These are phyloP conservation scores for Saxophila tyrrhenica DNA, from an alignment of 495 filamentous ascomycete genomes.

Conservation along the genomic window DNA sequence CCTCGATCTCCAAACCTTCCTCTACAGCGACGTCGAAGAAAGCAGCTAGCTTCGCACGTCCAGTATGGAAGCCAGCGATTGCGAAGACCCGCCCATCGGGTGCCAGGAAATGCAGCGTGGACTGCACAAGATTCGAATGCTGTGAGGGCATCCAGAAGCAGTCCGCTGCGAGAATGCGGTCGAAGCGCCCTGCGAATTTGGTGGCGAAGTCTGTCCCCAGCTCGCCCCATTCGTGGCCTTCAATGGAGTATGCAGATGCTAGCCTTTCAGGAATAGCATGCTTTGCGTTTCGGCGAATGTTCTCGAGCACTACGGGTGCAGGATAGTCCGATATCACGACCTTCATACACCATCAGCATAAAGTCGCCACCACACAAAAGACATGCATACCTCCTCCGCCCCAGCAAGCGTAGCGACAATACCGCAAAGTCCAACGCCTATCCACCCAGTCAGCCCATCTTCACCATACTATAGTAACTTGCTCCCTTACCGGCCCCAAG, in stretches of 20 bases:
- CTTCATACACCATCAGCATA: conserved; percentile 1
- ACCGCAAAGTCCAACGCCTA: conserved; percentile 65
- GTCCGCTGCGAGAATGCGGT: conserved; percentile 66
- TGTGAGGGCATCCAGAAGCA: conserved; percentile 78
- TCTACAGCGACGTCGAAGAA: conserved; percentile 55
- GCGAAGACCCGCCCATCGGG: conserved; percentile 48
- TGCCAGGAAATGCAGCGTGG: conserved; percentile 61
- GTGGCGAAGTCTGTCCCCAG: conserved; percentile 41
- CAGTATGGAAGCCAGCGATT: conserved; percentile 76
- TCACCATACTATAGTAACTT: not conserved
- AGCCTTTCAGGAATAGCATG: conserved; percentile 36
- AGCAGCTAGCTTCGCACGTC: conserved; percentile 51
- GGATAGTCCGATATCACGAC: conserved; percentile 62
- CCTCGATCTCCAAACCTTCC: conserved; percentile 55
- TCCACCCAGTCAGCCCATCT: conserved; percentile 10
- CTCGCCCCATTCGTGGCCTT: conserved; percentile 67
- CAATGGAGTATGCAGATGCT: conserved; percentile 32
- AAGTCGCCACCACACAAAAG: too few relatives aligned
- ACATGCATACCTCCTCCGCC: conserved; percentile 40
- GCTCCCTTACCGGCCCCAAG: conserved; percentile 47
- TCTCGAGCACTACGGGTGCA: conserved; percentile 44
- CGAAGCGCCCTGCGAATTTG: conserved; percentile 41
- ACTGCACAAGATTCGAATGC: conserved; percentile 58
- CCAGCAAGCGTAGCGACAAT: conserved; percentile 54
- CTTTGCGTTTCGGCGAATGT: conserved; percentile 50